Conservation (phyloP, 495 filamentous ascomycete genomes). For the Lophiostoma macrostomum region DNA sequence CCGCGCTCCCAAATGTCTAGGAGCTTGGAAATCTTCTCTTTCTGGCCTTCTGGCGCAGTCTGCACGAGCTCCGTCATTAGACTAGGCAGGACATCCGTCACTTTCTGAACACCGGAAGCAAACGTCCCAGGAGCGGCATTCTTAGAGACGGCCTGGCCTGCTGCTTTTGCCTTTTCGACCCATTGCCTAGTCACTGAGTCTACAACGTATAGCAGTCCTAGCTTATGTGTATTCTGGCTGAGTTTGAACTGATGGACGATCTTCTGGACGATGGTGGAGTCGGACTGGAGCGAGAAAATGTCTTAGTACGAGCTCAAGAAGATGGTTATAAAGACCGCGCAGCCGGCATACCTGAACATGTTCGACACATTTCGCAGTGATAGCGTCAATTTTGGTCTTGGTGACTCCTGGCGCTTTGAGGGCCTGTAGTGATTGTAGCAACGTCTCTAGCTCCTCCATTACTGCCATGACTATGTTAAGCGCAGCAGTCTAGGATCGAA, state of each 20-base stretch:
- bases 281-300: slow-evolving; percentile 60
- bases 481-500: slow-evolving; percentile 13
- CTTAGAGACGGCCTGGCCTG: slow-evolving; percentile 70
- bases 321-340: not conserved
- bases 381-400: slow-evolving; percentile 78
- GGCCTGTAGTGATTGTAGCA: slow-evolving; percentile 84
- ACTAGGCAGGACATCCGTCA: slow-evolving; percentile 86
- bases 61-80: slow-evolving; percentile 95
- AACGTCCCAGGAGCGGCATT: slow-evolving; percentile 81
- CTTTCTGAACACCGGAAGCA: slow-evolving; percentile 92
- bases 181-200: slow-evolving; percentile 99
- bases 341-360: slow-evolving; percentile 82
- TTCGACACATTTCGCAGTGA: slow-evolving; percentile 79
- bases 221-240: slow-evolving; percentile 89
- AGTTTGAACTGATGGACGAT: slow-evolving; percentile 97
- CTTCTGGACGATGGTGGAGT: slow-evolving; percentile 92
- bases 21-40: slow-evolving; percentile 96
- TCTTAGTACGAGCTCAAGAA: slow-evolving; percentile 40
- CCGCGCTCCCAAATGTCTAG: slow-evolving; percentile 98
- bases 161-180: slow-evolving; percentile 88
- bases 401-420: slow-evolving; percentile 93
- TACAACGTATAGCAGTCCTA: slow-evolving; percentile 99
- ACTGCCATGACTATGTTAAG: slow-evolving; percentile 60
- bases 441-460: slow-evolving; percentile 85
- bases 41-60: slow-evolving; percentile 89